Base-by-base conservation (phyloP, 495 filamentous ascomycete genomes). In the Parathielavia hyrcaniae region DNA sequence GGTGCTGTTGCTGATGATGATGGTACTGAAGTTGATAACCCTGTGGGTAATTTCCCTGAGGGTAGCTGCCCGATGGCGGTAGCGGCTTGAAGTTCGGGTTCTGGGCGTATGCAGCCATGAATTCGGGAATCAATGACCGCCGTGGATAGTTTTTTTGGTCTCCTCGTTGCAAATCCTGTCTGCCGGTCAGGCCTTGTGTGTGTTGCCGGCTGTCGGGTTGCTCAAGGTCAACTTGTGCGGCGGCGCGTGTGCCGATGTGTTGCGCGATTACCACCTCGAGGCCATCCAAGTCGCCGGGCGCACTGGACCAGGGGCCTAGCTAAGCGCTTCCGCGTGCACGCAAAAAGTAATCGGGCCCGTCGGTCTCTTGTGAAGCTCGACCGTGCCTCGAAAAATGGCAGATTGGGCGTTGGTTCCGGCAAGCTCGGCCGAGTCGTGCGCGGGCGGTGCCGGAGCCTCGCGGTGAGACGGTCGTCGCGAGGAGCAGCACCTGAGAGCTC, bases 21-120 rank as follows among this genome's bases (percentile, higher is more conserved):
- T 57, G 61, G 11, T 55, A 36, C 23, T 56, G 52, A 16, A 7
- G 36, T 26, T 50, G 26, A 30, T 30, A 6, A 30, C 26, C 26
- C 26, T 30, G 51, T 7, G 43, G 40, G 12, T 57, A 49, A 26
- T 59, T 52, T 1, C 38, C 47, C 17, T 69, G 66, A 17, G 62
- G 41, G 53, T 59, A 57, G 58, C 64, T 66, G 51, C 66, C 64
- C 46, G 61, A 59, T 23, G 58, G 60, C 32, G 61, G 65, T 38
- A 66, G 58, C 22, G 56, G 55, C 45, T 61, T 58, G 54, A 47
- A 50, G 50, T 64, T 60, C 44, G 60, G 55, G 57, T 69, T 68
- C 23, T 70, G 67, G 13, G 63, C 63, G 69, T 76, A 67, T 57
- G 70, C 65, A 40, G 71, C 73, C 73, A 73, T 75, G 16, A 59